These are phyloP conservation scores for Saccharomycopsis hybrid DNA, from an alignment of 1,139 yeast species.

Conservation along the genomic window DNA sequence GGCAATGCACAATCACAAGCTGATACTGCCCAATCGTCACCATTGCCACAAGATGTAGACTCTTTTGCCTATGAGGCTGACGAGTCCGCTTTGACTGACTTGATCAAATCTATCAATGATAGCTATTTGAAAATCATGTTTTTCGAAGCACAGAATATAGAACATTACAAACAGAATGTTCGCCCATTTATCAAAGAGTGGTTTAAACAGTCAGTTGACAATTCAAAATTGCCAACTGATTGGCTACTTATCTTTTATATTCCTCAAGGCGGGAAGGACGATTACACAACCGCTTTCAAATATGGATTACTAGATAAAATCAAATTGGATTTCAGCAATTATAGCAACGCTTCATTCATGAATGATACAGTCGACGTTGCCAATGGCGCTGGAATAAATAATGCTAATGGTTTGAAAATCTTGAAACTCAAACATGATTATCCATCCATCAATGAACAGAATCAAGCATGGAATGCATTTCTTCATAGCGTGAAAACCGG, in stretches of 20 bases:
- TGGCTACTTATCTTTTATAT: slow-evolving; percentile 60
- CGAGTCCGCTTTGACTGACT: slow-evolving; percentile 19
- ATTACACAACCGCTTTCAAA: slow-evolving; percentile 39
- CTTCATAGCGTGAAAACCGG: slow-evolving; percentile 43
- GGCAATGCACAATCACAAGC: too few relatives aligned
- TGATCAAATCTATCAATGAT: slow-evolving; percentile 27
- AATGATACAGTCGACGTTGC: slow-evolving; percentile 15
- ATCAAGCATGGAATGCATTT: slow-evolving; percentile 46
- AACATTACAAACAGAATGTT: slow-evolving; percentile 69
- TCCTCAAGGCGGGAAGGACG: slow-evolving; percentile 39
- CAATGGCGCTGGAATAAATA: slow-evolving; percentile 13
- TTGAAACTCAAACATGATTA: slow-evolving; percentile 38
- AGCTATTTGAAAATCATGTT: slow-evolving; percentile 66
- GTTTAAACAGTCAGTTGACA: slow-evolving; percentile 49
- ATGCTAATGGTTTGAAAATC: slow-evolving; percentile 27
- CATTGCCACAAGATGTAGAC: background rate
- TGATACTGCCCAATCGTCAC: background rate
- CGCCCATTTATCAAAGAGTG: slow-evolving; percentile 81
- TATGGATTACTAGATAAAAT: slow-evolving; percentile 61
- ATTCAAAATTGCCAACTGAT: slow-evolving; percentile 43
- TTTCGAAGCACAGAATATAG: slow-evolving; percentile 58
- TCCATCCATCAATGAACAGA: slow-evolving; percentile 33
- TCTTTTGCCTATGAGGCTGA: background rate
- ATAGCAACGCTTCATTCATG: slow-evolving; percentile 24
- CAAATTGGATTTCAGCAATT: slow-evolving; percentile 51